A percentile compares a stretch with the other conserved stretches of the same genome.
These are phyloP conservation scores for Moesziomyces aphidis DNA, from an alignment of 1,284 basidiomycete genomes.

Conservation along the genomic window DNA sequence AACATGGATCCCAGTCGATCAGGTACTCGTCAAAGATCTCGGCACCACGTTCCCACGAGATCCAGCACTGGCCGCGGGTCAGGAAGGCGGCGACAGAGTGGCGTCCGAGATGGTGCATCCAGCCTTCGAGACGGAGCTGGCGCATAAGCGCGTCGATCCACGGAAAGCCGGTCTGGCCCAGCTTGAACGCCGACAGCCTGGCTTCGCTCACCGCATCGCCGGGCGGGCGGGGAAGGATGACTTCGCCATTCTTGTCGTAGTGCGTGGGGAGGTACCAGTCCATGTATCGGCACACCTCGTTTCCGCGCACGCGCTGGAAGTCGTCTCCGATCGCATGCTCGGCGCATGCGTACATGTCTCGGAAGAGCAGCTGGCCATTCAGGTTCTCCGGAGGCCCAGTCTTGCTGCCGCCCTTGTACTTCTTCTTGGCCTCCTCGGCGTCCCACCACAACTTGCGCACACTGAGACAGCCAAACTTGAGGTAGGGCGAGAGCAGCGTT, in stretches of 20 bases:
- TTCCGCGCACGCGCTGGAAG: constrained; percentile 70
- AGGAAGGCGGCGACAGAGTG: constrained; percentile 73
- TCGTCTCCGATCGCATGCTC: constrained; percentile 68
- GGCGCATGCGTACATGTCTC: constrained; percentile 71
- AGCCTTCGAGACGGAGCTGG: constrained; percentile 70
- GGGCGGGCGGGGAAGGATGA: constrained; percentile 68
- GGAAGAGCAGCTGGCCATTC: constrained; percentile 69
- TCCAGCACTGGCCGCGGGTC: constrained; percentile 73
- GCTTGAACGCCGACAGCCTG: constrained; percentile 69
- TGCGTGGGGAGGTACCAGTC: constrained; percentile 70
- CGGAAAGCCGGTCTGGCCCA: constrained; percentile 72
- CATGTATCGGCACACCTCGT: constrained; percentile 69
- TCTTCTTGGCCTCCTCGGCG: constrained; percentile 45
- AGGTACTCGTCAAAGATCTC: constrained; percentile 71
- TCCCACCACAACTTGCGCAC: constrained; percentile 63
- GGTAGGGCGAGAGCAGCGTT: constrained; percentile 70
- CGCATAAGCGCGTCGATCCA: constrained; percentile 72
- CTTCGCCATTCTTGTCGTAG: constrained; percentile 68
- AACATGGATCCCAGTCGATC: constrained; percentile 70
- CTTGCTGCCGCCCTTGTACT: constrained; percentile 54
- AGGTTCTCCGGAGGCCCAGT: constrained; percentile 51
- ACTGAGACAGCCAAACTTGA: constrained; percentile 72
- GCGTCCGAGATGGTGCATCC: constrained; percentile 70
- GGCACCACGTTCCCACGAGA: constrained; percentile 73
- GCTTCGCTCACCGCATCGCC: constrained; percentile 69